These are phyloP conservation scores for Leccinum variabile DNA, from an alignment of 1,284 basidiomycete species.

Conservation along the genomic window DNA sequence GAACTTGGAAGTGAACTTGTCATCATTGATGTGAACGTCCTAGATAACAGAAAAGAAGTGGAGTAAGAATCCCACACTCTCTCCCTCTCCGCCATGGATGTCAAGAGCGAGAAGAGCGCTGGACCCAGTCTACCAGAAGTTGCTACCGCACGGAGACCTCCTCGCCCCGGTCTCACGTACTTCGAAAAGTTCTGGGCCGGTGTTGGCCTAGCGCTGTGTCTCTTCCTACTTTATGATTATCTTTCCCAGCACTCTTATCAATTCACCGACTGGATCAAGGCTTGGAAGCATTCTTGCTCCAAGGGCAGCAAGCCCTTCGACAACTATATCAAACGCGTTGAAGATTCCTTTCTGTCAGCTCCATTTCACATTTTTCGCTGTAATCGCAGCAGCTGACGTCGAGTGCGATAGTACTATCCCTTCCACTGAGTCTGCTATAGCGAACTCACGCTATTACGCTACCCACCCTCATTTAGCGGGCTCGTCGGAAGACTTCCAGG, in stretches of 20 bases:
- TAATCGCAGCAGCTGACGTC: slow-evolving; percentile 7
- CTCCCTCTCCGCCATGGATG: slow-evolving; percentile 17
- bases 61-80: not conserved
- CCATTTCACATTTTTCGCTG: not conserved
- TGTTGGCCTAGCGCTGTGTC: slow-evolving; percentile 8
- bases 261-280: slow-evolving; percentile 6
- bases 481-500: slow-evolving; percentile 60
- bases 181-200: slow-evolving; percentile 9
- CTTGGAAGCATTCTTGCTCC: slow-evolving; percentile 11
- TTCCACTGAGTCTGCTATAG: slow-evolving; percentile 27
- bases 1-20: not conserved
- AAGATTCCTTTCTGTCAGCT: slow-evolving; percentile 31
- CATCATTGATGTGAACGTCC: too few relatives aligned
- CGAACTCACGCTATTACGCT: slow-evolving; percentile 56
- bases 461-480: slow-evolving; percentile 75
- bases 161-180: slow-evolving; percentile 1
- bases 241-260: slow-evolving; percentile 2
- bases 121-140: slow-evolving; percentile 14
- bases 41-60: too few relatives aligned
- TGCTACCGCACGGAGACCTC: not conserved
- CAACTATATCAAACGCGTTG: slow-evolving; percentile 20
- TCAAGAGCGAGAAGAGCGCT: slow-evolving; percentile 14
- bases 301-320: slow-evolving; percentile 10
- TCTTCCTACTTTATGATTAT: slow-evolving; percentile 17
- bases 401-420: slow-evolving; percentile 22